Evolutionary conservation across 2,329 filamentous ascomycete species (phyloP).

Genomic region (Proliferodiscus dingleyae): DNA sequence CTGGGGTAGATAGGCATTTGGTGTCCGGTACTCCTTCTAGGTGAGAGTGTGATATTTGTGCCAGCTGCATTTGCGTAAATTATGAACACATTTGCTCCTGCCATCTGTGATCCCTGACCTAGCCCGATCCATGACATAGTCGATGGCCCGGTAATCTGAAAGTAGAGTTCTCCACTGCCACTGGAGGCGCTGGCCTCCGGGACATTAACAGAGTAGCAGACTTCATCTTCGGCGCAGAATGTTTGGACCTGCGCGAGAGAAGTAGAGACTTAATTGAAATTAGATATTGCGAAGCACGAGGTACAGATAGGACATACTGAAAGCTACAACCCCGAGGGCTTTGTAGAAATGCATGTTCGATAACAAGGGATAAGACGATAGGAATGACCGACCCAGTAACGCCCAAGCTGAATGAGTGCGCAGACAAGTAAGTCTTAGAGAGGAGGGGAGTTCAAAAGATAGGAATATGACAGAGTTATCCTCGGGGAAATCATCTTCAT

Average conservation of each 20-base stretch:
- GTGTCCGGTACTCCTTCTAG: conserved; percentile 42
- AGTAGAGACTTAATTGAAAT: conserved; percentile 11
- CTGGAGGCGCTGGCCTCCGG: conserved; percentile 46
- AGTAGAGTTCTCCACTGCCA: conserved; percentile 50
- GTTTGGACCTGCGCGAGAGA: conserved; percentile 18
- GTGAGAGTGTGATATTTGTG: conserved; percentile 53
- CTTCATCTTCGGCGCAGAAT: conserved; percentile 16
- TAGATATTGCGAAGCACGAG: background rate
- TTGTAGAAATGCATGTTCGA: conserved; percentile 7
- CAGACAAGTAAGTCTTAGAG: background rate
- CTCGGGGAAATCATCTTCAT: too few species aligned
- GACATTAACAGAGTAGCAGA: conserved; percentile 48
- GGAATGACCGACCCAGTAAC: background rate
- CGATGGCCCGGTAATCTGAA: conserved; percentile 51
- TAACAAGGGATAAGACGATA: background rate
- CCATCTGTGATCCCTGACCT: conserved; percentile 51
- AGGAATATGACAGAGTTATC: too few species aligned
- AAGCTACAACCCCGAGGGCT: conserved; percentile 10
- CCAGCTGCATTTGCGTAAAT: conserved; percentile 48
- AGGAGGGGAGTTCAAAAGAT: too few species aligned
- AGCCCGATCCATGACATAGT: conserved; percentile 50
- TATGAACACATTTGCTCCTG: conserved; percentile 53
- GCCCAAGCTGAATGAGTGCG: background rate
- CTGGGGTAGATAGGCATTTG: conserved; percentile 38
- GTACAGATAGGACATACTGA: conserved; percentile 10